A percentile compares a stretch with the other conserved stretches of the same genome.
Conservation (phyloP, 2,329 filamentous ascomycete species). For the Phialophora verrucosa region DNA sequence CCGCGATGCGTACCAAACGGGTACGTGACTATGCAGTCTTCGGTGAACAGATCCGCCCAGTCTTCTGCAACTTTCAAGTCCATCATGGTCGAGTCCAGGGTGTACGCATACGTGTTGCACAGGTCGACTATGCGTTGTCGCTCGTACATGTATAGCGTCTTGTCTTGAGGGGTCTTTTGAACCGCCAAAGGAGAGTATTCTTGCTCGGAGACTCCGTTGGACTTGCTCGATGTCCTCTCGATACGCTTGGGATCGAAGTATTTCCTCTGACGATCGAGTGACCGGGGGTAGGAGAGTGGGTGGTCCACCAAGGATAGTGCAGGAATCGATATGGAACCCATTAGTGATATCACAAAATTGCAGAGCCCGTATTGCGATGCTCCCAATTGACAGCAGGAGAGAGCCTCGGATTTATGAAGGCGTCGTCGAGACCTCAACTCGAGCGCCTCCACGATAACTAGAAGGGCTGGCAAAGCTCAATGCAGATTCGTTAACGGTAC, state of each 20-base stretch:
- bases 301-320: constrained; percentile 4
- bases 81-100: constrained; percentile 21
- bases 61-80: constrained; percentile 12
- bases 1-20: constrained; percentile 20
- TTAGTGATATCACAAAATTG: not conserved
- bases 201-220: not conserved
- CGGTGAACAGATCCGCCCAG: constrained; percentile 21
- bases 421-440: too few relatives aligned
- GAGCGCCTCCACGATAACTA: too few relatives aligned
- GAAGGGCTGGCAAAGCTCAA: too few relatives aligned
- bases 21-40: constrained; percentile 19
- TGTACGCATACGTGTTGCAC: constrained; percentile 18
- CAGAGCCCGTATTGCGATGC: too few relatives aligned
- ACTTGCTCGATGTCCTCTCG: not conserved
- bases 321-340: constrained; percentile 9
- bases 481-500: too few relatives aligned
- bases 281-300: constrained; percentile 6
- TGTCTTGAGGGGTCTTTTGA: constrained; percentile 20
- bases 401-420: too few relatives aligned
- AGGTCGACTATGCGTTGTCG: constrained; percentile 17
- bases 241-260: not conserved
- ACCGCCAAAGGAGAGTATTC: constrained; percentile 9
- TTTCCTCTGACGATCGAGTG: constrained; percentile 9
- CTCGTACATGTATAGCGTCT: constrained; percentile 18
- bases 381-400: too few relatives aligned